Percentiles rank a stretch among this genome's conserved stretches.
These are phyloP conservation scores for Coprinopsis strossmayeri DNA, from an alignment of 768 basidiomycete genomes.

Conservation along the genomic window DNA sequence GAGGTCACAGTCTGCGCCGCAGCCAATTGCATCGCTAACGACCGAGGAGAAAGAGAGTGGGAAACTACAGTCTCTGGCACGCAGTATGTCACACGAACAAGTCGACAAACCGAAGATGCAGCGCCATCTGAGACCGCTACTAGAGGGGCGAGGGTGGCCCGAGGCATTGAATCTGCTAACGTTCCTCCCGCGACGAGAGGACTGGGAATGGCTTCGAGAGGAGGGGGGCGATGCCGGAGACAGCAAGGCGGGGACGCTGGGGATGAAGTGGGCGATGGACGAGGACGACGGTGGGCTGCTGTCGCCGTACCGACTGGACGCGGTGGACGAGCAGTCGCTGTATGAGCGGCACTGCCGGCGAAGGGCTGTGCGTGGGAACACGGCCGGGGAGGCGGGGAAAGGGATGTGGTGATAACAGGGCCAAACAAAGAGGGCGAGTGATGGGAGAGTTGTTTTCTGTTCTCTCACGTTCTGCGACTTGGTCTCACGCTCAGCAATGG, in stretches of 20 bases:
- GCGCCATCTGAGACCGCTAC: constrained; percentile 9
- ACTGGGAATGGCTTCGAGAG: constrained; percentile 36
- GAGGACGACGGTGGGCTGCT: constrained; percentile 20
- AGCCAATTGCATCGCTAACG: constrained; percentile 16
- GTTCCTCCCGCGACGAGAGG: constrained; percentile 39
- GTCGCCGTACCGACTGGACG: constrained; percentile 28
- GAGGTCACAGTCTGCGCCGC: constrained; percentile 16
- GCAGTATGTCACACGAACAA: constrained; percentile 19
- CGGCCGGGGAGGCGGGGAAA: neutral
- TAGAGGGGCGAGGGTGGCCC: constrained; percentile 2
- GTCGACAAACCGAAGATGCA: constrained; percentile 9
- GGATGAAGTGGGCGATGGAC: constrained; percentile 11
- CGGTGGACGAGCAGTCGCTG: constrained; percentile 30
- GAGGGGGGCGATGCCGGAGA: constrained; percentile 18
- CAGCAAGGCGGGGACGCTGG: constrained; percentile 13
- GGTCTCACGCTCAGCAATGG: constrained; percentile 40
- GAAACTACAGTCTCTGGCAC: constrained; percentile 8
- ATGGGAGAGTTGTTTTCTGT: constrained; percentile 13
- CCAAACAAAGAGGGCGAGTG: too few species aligned
- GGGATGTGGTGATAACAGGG: too few species aligned
- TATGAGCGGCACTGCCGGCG: constrained; percentile 25
- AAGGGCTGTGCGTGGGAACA: constrained; percentile 13
- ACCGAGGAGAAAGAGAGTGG: neutral
- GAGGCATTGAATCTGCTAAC: constrained; percentile 44
- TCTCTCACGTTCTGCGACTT: constrained; percentile 34